These are phyloP conservation scores for Sicyos baderoa DNA, from an alignment of 306 rosid genomes.

Conservation along the genomic window DNA sequence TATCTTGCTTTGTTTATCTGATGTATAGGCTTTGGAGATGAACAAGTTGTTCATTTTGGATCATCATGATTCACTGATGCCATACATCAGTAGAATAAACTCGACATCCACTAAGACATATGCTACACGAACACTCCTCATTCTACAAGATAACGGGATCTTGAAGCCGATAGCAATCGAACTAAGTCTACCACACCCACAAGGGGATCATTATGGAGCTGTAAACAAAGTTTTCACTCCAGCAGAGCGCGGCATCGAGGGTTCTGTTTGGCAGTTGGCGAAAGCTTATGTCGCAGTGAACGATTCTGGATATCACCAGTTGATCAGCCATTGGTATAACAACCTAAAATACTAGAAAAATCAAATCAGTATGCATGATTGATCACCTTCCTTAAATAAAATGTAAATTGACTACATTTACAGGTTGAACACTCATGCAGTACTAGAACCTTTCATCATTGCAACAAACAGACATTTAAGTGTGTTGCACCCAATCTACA, in stretches of 20 bases:
- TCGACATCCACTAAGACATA: slow-evolving; percentile 73
- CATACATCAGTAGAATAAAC: slow-evolving; percentile 65
- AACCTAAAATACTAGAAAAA: no score
- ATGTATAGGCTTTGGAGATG: slow-evolving; percentile 50
- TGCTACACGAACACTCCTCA: slow-evolving; percentile 66
- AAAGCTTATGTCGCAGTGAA: slow-evolving; percentile 83
- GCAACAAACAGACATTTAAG: slow-evolving; percentile 79
- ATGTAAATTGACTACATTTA: slow-evolving; percentile 3
- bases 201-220: slow-evolving; percentile 61
- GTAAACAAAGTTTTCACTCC: slow-evolving; percentile 67
- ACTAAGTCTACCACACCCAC: slow-evolving; percentile 86
- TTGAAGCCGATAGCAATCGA: slow-evolving; percentile 83
- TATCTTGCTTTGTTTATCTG: slow-evolving; percentile 3
- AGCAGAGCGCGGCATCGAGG: slow-evolving; percentile 47
- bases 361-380: no score
- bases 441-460: slow-evolving; percentile 58
- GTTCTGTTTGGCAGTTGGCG: slow-evolving; percentile 80
- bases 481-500: slow-evolving; percentile 68
- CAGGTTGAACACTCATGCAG: slow-evolving; percentile 44
- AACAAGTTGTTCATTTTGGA: slow-evolving; percentile 65
- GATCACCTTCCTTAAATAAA: no score
- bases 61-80: slow-evolving; percentile 80
- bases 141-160: slow-evolving; percentile 68
- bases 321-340: slow-evolving; percentile 87
- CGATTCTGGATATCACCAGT: slow-evolving; percentile 93